phyloP scores from a whole-genome alignment of 306 rosid genomes.

The Cicer pinnatifidum region DNA sequence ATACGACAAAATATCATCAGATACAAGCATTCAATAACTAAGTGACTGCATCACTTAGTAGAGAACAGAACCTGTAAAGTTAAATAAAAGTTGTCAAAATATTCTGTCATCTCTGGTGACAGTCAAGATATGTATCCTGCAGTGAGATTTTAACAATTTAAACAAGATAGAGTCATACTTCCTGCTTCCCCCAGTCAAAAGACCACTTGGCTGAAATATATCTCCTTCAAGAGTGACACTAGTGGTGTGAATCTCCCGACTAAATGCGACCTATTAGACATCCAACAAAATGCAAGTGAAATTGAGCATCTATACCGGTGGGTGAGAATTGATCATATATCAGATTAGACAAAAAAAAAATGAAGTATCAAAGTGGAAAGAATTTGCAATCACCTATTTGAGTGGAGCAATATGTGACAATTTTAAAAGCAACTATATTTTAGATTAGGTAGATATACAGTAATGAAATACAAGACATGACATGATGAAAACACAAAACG shows the following conservation, averaged over 20 bases:
- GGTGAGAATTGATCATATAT: slow-evolving; percentile 14
- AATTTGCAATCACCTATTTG: slow-evolving; percentile 1
- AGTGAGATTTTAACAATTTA: slow-evolving; percentile 29
- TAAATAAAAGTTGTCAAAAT: slow-evolving; percentile 13
- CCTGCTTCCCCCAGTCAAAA: slow-evolving; percentile 97
- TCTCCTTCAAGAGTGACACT: slow-evolving; percentile 99
- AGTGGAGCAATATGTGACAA: neutral
- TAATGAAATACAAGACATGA: neutral
- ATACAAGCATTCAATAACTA: slow-evolving; percentile 33
- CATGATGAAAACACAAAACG: neutral
- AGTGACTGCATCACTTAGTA: slow-evolving; percentile 29
- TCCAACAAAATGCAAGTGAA: slow-evolving; percentile 39
- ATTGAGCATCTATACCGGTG: slow-evolving; percentile 36
- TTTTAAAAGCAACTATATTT: neutral
- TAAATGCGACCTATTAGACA: slow-evolving; percentile 79
- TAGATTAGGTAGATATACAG: slow-evolving; percentile 15
- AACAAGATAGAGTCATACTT: slow-evolving; percentile 62
- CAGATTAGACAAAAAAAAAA: slow-evolving; percentile 31
- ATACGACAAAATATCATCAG: slow-evolving; percentile 37
- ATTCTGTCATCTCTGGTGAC: slow-evolving; percentile 8
- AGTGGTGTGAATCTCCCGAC: slow-evolving; percentile 65
- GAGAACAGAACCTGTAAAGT: slow-evolving; percentile 21
- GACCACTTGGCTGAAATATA: slow-evolving; percentile 95
- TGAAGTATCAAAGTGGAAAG: slow-evolving; percentile 28
- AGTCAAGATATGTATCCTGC: slow-evolving; percentile 26